Evolutionary conservation across 2,329 filamentous ascomycete genomes (phyloP), one percentile per base, ranked within the genome.

Genomic region (Colletotrichum chlorophyti): DNA sequence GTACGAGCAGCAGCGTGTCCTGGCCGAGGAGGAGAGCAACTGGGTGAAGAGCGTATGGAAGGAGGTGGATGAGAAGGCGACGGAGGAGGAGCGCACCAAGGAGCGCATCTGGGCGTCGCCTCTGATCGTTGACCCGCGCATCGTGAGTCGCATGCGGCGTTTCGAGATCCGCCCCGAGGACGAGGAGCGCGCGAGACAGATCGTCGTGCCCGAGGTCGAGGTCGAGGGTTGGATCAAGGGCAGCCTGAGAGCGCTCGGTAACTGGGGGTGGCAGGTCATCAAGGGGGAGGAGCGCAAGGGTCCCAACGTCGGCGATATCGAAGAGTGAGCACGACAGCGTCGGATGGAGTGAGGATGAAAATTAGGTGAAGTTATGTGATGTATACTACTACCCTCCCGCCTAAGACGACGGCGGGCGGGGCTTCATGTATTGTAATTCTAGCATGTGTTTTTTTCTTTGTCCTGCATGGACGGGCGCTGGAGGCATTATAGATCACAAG

Each of bases 41-140:
- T 97, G 93, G 93, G 87, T 89, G 72, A 96, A 96, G 76, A 87
- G 83, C n/a, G 84, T 88, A 6, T 87, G 84, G 74, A 86, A 88
- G 72, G 75, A 68, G 69, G 83, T 69, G 70, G 76, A 68, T 74
- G 82, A 68, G 66, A 76, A 68, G 24, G 60, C 68, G 50, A 65
- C 69, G 42, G 68, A 73, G 58, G 70, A 74, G 66, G 62, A 59
- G 35, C 74, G 75, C 34, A 77, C 81, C 53, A 80, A 79, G 62
- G 91, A 93, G 74, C 85, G 83, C 66, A 87, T 93, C 46, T 97
- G 91, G 91, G 73, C 89, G 8, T 85, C 88, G 51, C 83, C 87
- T 10, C 78, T 97, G 49, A 86, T 90, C 2, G 70, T 97, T 9
- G 93, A 99, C 70, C 76, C 85, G 11, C 83, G 93, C 32, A 87